These are phyloP conservation scores for Cordia subcordata DNA, from an alignment of 257 asterid genomes.

Conservation along the genomic window DNA sequence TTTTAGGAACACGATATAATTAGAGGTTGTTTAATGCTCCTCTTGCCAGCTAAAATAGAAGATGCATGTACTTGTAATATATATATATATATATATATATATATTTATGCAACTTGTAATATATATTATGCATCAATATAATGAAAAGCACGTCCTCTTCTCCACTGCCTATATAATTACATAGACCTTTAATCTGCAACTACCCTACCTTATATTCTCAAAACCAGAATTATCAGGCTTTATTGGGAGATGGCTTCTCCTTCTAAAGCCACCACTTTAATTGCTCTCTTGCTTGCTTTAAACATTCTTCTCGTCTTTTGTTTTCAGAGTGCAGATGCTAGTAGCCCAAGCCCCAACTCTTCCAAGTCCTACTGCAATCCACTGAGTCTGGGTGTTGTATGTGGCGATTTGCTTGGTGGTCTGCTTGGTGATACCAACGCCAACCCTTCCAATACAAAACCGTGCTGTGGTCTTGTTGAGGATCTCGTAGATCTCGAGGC, in stretches of 20 bases:
- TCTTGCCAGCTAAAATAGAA: no score
- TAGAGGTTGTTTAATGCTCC: no score
- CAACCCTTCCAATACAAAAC: slow-evolving; percentile 38
- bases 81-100: no score
- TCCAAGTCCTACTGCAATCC: no score
- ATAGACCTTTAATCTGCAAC: slow-evolving; percentile 21
- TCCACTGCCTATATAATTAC: slow-evolving; percentile 32
- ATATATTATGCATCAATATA: no score
- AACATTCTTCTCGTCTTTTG: slow-evolving; percentile 48
- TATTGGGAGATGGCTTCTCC: slow-evolving; percentile 39
- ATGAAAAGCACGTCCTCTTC: neutral
- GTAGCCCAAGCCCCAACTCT: slow-evolving; percentile 36
- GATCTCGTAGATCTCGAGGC: slow-evolving; percentile 31
- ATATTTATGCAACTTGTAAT: no score
- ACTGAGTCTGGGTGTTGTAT: slow-evolving; percentile 50
- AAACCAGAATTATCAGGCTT: neutral
- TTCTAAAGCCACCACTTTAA: slow-evolving; percentile 27
- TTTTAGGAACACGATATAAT: no score
- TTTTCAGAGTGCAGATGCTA: slow-evolving; percentile 39
- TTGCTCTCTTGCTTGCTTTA: slow-evolving; percentile 42
- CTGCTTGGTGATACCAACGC: slow-evolving; percentile 33
- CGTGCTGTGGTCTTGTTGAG: slow-evolving; percentile 43
- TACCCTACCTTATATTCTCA: neutral
- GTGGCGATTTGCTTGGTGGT: slow-evolving; percentile 46
- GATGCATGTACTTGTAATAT: no score